Evolutionary conservation across 345 rosid species (phyloP).

Genomic region (Melastoma malabathricum): DNA sequence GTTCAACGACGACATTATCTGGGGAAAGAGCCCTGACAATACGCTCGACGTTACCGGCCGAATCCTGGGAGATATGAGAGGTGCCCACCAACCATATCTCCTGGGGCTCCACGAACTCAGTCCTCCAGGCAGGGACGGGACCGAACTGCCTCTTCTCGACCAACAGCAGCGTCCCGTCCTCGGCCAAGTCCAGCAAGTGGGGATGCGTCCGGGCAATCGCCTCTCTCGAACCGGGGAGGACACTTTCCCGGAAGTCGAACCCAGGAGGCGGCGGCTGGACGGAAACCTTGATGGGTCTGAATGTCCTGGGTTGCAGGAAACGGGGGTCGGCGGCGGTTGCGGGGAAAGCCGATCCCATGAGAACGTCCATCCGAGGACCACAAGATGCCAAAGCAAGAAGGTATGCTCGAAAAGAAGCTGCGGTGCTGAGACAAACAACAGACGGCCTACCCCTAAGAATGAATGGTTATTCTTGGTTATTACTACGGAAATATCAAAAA

Average conservation of each 20-base stretch:
- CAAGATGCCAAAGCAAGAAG: too few relatives aligned
- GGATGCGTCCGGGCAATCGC: slow-evolving; percentile 35
- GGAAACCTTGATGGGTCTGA: slow-evolving; percentile 29
- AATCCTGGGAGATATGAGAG: slow-evolving; percentile 41
- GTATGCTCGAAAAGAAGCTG: too few relatives aligned
- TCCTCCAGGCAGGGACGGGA: slow-evolving; percentile 72
- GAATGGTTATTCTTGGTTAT: too few relatives aligned
- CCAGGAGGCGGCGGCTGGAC: slow-evolving; percentile 57
- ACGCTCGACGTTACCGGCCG: slow-evolving; percentile 56
- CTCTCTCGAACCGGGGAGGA: slow-evolving; percentile 41
- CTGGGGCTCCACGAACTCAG: slow-evolving; percentile 63
- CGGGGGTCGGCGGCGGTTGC: slow-evolving; percentile 17
- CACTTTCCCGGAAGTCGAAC: slow-evolving; percentile 52
- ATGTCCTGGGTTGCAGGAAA: slow-evolving; percentile 10
- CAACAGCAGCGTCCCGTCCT: slow-evolving; percentile 38
- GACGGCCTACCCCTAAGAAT: too few relatives aligned
- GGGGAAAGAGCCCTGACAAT: slow-evolving; percentile 53
- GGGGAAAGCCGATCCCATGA: slow-evolving; percentile 31
- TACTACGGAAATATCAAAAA: too few relatives aligned
- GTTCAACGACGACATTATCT: slow-evolving; percentile 85
- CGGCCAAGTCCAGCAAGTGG: slow-evolving; percentile 52
- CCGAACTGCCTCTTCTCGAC: slow-evolving; percentile 50
- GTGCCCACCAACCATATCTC: slow-evolving; percentile 74
- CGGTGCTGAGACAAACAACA: too few relatives aligned
- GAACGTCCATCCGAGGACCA: slow-evolving; percentile 29